A percentile compares a stretch with the other conserved stretches of the same genome.
phyloP scores from a whole-genome alignment of 495 filamentous ascomycete genomes.

The Cudoniella acicularis region DNA sequence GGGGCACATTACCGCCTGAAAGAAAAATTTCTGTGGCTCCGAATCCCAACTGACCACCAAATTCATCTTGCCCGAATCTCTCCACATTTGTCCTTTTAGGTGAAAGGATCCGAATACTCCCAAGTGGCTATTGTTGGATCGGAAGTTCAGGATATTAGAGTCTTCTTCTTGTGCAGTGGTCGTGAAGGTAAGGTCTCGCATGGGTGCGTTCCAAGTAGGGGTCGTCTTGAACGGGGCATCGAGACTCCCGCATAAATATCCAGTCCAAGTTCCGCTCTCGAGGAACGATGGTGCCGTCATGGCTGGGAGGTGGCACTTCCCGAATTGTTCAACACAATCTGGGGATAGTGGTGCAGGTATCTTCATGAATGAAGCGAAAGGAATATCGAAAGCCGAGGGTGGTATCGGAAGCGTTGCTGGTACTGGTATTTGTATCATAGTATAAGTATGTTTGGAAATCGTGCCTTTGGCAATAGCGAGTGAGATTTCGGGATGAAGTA shows the following conservation, averaged over 20 bases:
- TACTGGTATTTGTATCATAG: background rate
- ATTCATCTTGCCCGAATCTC: background rate
- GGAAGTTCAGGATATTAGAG: background rate
- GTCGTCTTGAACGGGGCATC: too few species aligned
- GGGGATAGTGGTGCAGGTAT: slow-evolving; percentile 3
- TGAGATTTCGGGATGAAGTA: too few species aligned
- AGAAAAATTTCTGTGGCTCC: background rate
- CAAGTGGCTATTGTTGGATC: background rate
- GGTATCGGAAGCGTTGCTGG: background rate
- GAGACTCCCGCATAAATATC: too few species aligned
- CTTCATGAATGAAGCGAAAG: slow-evolving; percentile 1
- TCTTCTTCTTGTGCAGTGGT: background rate
- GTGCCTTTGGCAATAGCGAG: too few species aligned
- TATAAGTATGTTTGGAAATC: background rate
- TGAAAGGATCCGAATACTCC: background rate
- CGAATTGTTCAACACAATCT: background rate
- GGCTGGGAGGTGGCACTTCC: slow-evolving; percentile 1
- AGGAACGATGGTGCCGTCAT: slow-evolving; percentile 4
- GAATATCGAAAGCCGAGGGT: slow-evolving; percentile 2
- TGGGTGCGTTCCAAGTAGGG: background rate
- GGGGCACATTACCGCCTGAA: background rate
- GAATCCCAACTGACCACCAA: background rate
- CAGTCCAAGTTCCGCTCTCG: background rate
- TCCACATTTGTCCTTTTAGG: background rate
- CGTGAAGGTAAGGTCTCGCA: background rate